phyloP scores from a whole-genome alignment of 129 eudicot species.

The Artemisia annua region DNA sequence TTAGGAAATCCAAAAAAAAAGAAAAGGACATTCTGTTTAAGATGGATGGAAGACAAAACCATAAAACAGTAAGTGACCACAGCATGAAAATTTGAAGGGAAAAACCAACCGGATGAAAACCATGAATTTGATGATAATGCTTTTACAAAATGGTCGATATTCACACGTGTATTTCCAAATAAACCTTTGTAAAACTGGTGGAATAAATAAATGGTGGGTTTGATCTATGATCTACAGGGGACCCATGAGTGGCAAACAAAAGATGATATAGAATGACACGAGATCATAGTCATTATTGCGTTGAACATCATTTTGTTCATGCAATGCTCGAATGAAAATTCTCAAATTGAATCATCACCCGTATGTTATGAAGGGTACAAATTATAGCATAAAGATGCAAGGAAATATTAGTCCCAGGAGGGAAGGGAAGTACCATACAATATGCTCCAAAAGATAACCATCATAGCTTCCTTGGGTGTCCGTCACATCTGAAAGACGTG shows the following conservation, averaged over 20 bases:
- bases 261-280: background rate
- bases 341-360: too few species aligned
- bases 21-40: background rate
- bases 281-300: background rate
- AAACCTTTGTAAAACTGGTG: background rate
- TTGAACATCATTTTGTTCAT: background rate
- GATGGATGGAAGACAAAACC: background rate
- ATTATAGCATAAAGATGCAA: too few species aligned
- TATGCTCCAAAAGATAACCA: too few species aligned
- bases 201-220: background rate
- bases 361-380: too few species aligned
- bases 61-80: background rate
- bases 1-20: background rate
- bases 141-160: background rate
- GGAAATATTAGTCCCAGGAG: too few species aligned
- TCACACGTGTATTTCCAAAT: background rate
- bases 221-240: background rate
- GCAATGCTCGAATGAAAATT: too few species aligned
- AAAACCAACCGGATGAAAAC: background rate
- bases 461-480: too few species aligned
- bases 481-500: too few species aligned
- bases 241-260: background rate
- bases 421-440: too few species aligned
- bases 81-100: background rate
- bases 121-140: too few species aligned